Conservation (phyloP, 257 asterid genomes). For the Dorcoceras hygrometricum region DNA sequence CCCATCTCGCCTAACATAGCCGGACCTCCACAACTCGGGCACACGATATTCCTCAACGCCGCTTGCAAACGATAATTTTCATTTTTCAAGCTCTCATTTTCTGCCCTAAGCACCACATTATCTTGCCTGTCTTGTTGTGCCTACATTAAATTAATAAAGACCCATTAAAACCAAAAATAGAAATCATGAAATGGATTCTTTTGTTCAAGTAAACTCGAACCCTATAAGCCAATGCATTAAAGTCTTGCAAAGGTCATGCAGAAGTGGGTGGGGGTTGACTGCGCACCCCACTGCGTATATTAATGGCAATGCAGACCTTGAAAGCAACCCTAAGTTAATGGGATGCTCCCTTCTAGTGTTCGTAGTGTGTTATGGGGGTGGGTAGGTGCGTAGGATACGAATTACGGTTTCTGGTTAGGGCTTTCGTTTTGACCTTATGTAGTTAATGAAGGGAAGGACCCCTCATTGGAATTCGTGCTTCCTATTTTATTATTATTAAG, state of each 20-base stretch:
- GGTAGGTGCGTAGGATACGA: conserved; percentile 22
- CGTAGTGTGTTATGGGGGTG: conserved; percentile 22
- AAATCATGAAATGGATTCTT: not conserved
- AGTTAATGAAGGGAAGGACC: conserved; percentile 24
- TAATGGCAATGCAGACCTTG: conserved; percentile 49
- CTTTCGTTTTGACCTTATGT: conserved; percentile 32
- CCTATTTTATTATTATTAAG: not conserved
- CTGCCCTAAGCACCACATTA: conserved; percentile 69
- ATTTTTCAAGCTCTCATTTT: conserved; percentile 72
- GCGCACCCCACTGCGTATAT: conserved; percentile 47
- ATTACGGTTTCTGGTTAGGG: conserved; percentile 20
- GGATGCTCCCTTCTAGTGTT: conserved; percentile 23
- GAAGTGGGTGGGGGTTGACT: conserved; percentile 65
- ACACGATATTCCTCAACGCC: conserved; percentile 61
- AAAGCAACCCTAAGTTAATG: conserved; percentile 63
- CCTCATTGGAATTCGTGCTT: conserved; percentile 29
- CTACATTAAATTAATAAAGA: conserved; percentile 29
- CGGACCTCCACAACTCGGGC: conserved; percentile 94
- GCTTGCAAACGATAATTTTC: conserved; percentile 82
- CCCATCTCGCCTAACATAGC: conserved; percentile 90
- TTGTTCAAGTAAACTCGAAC: conserved; percentile 14
- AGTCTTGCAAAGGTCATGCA: conserved; percentile 31
- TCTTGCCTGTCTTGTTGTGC: conserved; percentile 93
- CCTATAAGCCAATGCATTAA: conserved; percentile 50
- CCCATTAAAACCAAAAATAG: not conserved